Evolutionary conservation across 305 asterid genomes (phyloP).

Genomic region (Nicotiana rustica): DNA sequence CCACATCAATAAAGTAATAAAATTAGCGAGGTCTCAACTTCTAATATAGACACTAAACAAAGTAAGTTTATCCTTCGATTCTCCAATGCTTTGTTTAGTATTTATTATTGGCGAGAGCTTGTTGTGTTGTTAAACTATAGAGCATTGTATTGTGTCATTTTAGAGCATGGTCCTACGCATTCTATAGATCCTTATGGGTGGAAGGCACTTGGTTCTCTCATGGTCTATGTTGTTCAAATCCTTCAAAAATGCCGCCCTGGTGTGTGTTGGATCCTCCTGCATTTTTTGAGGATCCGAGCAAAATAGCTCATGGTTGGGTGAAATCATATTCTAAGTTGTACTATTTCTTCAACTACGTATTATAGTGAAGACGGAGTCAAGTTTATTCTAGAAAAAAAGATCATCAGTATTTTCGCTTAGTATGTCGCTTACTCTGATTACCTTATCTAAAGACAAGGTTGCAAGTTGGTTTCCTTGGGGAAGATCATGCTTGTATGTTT

Average conservation of each 20-base stretch:
- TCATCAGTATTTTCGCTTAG: background rate
- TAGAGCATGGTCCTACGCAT: background rate
- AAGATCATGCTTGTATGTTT: slow-evolving; percentile 25
- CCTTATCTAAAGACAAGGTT: slow-evolving; percentile 9
- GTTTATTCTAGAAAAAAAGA: background rate
- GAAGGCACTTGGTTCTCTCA: slow-evolving; percentile 21
- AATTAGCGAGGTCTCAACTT: background rate
- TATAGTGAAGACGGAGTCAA: background rate
- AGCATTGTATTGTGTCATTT: background rate
- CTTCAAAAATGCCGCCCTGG: too few species aligned
- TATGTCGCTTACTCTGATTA: background rate
- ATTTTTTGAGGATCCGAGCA: too few species aligned
- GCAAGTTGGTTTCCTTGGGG: slow-evolving; percentile 15
- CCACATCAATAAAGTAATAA: background rate
- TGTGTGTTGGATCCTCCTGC: too few species aligned
- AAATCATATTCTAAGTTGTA: background rate
- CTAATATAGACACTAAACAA: background rate
- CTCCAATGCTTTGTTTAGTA: background rate
- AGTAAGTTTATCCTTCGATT: background rate
- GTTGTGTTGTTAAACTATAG: slow-evolving; percentile 2
- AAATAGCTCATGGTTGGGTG: background rate
- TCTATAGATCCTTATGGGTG: background rate
- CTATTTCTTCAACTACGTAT: background rate
- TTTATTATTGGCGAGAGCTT: background rate
- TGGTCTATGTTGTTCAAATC: background rate